These are phyloP conservation scores for Allium cepa DNA, from an alignment of 106 monocot genomes.

Conservation along the genomic window DNA sequence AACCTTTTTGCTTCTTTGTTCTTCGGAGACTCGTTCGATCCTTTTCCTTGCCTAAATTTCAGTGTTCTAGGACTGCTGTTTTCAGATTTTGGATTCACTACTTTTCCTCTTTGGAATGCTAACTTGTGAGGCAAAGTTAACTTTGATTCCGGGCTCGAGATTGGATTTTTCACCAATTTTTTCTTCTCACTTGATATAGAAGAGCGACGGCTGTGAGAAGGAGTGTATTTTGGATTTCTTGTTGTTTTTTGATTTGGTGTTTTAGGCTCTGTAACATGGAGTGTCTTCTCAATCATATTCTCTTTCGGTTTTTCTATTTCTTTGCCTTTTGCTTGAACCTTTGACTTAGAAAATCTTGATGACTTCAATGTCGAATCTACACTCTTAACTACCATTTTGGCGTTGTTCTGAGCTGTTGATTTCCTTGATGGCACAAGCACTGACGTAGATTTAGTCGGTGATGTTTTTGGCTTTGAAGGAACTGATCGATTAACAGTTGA, in stretches of 20 bases:
- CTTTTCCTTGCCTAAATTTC: constrained; percentile 42
- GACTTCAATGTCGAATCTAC: constrained; percentile 4
- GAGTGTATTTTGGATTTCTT: neutral
- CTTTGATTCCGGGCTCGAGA: constrained; percentile 9
- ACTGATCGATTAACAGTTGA: too few relatives aligned
- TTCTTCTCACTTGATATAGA: neutral
- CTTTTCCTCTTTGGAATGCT: constrained; percentile 57
- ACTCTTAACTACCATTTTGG: constrained; percentile 10
- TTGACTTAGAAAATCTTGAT: neutral
- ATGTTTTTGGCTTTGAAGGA: constrained; percentile 7
- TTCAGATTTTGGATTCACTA: constrained; percentile 33
- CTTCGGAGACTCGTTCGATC: neutral
- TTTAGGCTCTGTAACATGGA: constrained; percentile 4
- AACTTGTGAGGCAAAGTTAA: constrained; percentile 26
- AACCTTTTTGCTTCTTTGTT: constrained; percentile 14
- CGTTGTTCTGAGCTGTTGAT: constrained; percentile 4
- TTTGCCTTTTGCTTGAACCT: too few relatives aligned
- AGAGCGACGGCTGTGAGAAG: too few relatives aligned
- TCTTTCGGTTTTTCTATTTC: neutral
- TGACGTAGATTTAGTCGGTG: neutral
- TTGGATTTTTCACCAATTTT: neutral
- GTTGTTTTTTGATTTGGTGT: neutral
- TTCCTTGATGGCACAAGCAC: constrained; percentile 1
- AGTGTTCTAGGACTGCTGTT: constrained; percentile 34
- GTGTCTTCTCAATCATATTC: constrained; percentile 3